phyloP scores from a whole-genome alignment of 2,329 filamentous ascomycete species.

The Clathrospora elynae region DNA sequence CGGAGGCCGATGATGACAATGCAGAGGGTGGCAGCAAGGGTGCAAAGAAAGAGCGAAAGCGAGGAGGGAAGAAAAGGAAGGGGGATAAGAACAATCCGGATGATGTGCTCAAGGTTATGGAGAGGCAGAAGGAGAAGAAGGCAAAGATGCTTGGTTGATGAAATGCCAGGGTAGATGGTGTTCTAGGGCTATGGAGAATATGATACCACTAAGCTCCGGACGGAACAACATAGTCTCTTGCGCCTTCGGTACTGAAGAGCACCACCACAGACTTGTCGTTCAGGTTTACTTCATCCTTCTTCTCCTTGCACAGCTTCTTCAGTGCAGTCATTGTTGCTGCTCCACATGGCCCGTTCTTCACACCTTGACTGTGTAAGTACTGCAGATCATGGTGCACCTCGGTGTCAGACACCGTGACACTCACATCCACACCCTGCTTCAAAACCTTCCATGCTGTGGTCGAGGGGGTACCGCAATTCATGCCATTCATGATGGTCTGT shows the following conservation, averaged over 20 bases:
- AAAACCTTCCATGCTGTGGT: constrained; percentile 68
- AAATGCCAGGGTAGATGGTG: no score
- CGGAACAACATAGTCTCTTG: constrained; percentile 28
- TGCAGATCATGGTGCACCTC: constrained; percentile 65
- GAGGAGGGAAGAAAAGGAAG: constrained; percentile 75
- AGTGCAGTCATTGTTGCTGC: constrained; percentile 64
- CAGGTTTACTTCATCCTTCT: constrained; percentile 45
- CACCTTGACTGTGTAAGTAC: constrained; percentile 55
- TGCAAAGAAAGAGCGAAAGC: constrained; percentile 68
- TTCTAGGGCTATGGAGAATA: no score
- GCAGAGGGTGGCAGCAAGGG: constrained; percentile 52
- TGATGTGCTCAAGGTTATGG: constrained; percentile 80
- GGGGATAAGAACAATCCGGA: constrained; percentile 77
- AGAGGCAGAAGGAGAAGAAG: constrained; percentile 57
- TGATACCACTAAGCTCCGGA: constrained; percentile 1
- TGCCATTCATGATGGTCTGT: constrained; percentile 73
- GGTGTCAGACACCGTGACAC: constrained; percentile 63
- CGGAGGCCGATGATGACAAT: constrained; percentile 57
- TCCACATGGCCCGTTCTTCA: constrained; percentile 67
- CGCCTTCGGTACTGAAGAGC: constrained; percentile 70
- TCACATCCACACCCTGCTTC: constrained; percentile 62
- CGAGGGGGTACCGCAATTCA: constrained; percentile 74
- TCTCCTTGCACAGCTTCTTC: constrained; percentile 51
- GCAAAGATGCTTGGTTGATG: constrained; percentile 23
- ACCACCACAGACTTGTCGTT: constrained; percentile 63